Percentiles rank a stretch among this genome's conserved stretches.
These are phyloP conservation scores for Coemansia guatemalensis DNA, from an alignment of 192 early-diverging fungal species.

Conservation along the genomic window DNA sequence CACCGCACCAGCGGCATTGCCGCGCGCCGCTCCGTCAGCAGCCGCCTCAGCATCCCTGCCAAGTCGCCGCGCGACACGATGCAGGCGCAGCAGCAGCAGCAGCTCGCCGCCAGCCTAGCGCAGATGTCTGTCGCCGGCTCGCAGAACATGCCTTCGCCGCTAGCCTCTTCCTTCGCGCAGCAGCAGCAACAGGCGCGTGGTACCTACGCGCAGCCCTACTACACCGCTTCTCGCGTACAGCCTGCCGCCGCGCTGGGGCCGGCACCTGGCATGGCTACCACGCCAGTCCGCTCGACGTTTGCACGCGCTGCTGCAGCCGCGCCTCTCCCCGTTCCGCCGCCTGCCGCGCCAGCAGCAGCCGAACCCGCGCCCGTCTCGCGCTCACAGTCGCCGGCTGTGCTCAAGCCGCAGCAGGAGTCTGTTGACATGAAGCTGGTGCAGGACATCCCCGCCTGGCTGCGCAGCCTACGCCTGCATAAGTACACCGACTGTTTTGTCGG, in stretches of 20 bases:
- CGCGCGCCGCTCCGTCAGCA: constrained; percentile 44
- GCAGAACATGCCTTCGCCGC: constrained; percentile 11
- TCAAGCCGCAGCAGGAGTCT: constrained; percentile 17
- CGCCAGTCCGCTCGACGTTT: constrained; percentile 14
- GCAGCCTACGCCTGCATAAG: constrained; percentile 92
- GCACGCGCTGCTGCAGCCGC: not conserved
- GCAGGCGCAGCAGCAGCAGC: constrained; percentile 45
- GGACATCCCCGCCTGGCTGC: constrained; percentile 94
- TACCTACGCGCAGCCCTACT: constrained; percentile 4
- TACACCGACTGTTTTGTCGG: constrained; percentile 87
- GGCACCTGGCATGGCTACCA: constrained; percentile 17
- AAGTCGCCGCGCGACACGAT: constrained; percentile 51
- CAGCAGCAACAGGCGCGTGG: constrained; percentile 26
- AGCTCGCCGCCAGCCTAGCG: constrained; percentile 36
- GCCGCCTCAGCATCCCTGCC: constrained; percentile 43
- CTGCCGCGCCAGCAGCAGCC: not conserved
- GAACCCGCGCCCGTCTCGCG: not conserved
- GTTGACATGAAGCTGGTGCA: constrained; percentile 40
- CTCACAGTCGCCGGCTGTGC: not conserved
- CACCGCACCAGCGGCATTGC: constrained; percentile 48
- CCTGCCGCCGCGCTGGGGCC: constrained; percentile 5
- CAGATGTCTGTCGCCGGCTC: constrained; percentile 23
- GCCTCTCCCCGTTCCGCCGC: not conserved
- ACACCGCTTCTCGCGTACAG: constrained; percentile 5
- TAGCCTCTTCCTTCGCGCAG: constrained; percentile 21